These are phyloP conservation scores for Daedaleopsis nitida DNA, from an alignment of 768 basidiomycete genomes.

Conservation along the genomic window DNA sequence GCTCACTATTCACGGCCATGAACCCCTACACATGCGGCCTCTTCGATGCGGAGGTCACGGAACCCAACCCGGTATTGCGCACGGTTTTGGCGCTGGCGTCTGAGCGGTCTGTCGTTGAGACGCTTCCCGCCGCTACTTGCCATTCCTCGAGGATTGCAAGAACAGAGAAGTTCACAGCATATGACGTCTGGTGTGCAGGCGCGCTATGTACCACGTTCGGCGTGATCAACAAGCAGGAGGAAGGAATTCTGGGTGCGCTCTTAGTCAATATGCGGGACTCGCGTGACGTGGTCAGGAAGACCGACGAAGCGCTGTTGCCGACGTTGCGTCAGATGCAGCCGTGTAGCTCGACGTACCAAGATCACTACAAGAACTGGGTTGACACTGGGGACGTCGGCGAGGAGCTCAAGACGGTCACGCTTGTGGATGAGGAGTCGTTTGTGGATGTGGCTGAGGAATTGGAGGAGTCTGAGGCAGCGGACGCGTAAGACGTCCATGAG, in stretches of 20 bases:
- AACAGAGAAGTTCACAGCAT: conserved; percentile 11
- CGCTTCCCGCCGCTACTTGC: neutral
- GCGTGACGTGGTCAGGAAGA: neutral
- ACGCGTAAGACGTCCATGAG: too few relatives aligned
- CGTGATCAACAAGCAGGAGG: neutral
- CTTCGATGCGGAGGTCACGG: conserved; percentile 20
- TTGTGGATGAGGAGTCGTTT: too few relatives aligned
- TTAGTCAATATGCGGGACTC: neutral
- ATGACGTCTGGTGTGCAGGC: conserved; percentile 22
- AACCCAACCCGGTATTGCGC: conserved; percentile 14
- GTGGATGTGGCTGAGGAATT: neutral
- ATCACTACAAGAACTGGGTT: neutral
- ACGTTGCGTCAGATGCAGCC: conserved; percentile 3
- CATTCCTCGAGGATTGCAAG: neutral
- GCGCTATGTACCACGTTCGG: conserved; percentile 1
- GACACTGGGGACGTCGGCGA: neutral
- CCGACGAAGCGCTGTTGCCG: neutral
- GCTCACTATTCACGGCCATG: conserved; percentile 27
- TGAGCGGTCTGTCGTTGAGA: neutral
- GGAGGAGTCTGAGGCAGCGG: neutral
- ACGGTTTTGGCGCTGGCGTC: conserved; percentile 30
- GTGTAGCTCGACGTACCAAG: neutral
- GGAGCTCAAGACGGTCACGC: neutral
- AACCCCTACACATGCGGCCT: conserved; percentile 26
- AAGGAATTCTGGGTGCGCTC: neutral